Conservation (phyloP, 306 rosid species). For the Senna siamea region DNA sequence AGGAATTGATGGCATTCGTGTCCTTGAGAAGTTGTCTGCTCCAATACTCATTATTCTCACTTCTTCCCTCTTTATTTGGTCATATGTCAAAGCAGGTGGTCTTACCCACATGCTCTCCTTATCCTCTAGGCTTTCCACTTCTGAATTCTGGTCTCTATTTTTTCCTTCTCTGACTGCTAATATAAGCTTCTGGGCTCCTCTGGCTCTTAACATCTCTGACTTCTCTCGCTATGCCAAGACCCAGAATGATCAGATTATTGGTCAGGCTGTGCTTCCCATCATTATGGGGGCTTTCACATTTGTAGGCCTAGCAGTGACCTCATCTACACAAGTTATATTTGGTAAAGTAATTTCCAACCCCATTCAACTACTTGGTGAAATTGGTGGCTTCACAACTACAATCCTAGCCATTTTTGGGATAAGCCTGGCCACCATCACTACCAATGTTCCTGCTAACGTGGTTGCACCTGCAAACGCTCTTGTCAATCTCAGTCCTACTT, state of each 20-base stretch:
- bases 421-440: slow-evolving; percentile 72
- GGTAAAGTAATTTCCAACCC: slow-evolving; percentile 75
- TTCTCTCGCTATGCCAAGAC: slow-evolving; percentile 74
- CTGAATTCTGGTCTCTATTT: slow-evolving; percentile 72
- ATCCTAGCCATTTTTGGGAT: slow-evolving; percentile 73
- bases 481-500: slow-evolving; percentile 67
- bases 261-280: slow-evolving; percentile 81
- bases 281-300: slow-evolving; percentile 87
- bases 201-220: slow-evolving; percentile 86
- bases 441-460: slow-evolving; percentile 87
- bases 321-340: slow-evolving; percentile 74
- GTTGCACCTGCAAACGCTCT: slow-evolving; percentile 95
- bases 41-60: slow-evolving; percentile 72
- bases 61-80: slow-evolving; percentile 63
- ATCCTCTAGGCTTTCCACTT: slow-evolving; percentile 58
- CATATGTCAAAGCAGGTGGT: slow-evolving; percentile 74
- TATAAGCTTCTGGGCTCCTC: slow-evolving; percentile 84
- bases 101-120: slow-evolving; percentile 70
- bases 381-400: slow-evolving; percentile 71
- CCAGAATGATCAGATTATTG: slow-evolving; percentile 73
- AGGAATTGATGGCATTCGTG: slow-evolving; percentile 79
- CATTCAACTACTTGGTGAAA: slow-evolving; percentile 67
- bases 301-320: slow-evolving; percentile 85
- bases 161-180: slow-evolving; percentile 88
- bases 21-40: slow-evolving; percentile 82